A percentile compares a stretch with the other conserved stretches of the same genome.
Conservation (phyloP, 2,329 filamentous ascomycete genomes). For the Tolypocladium guangdongense region DNA sequence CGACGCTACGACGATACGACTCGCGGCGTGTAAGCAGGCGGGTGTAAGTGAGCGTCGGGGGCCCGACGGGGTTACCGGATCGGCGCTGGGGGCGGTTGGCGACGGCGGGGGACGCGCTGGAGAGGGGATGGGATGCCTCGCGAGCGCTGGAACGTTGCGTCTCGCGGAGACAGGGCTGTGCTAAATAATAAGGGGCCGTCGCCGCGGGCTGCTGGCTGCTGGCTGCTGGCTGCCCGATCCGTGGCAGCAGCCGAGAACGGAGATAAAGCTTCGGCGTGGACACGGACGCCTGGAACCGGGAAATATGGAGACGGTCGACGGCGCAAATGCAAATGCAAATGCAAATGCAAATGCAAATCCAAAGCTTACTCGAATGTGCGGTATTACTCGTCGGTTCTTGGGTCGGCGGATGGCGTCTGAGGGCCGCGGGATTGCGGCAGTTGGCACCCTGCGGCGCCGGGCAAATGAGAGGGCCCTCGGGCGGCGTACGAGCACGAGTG, state of each 20-base stretch:
- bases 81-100: background rate
- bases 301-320: constrained; percentile 1
- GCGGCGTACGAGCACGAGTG: background rate
- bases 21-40: too few species aligned
- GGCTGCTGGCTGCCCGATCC: too few species aligned
- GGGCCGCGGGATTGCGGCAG: background rate
- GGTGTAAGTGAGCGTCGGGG: background rate
- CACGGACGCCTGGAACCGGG: constrained; percentile 4
- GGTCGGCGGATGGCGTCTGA: background rate
- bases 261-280: constrained; percentile 2
- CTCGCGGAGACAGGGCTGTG: background rate
- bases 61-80: background rate
- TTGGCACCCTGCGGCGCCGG: background rate
- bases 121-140: too few species aligned
- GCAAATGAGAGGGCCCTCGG: background rate
- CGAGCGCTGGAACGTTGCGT: background rate
- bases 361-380: too few species aligned
- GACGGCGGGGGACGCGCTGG: background rate
- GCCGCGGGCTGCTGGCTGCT: too few species aligned
- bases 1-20: too few species aligned
- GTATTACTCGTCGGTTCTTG: too few species aligned
- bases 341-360: background rate
- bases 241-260: constrained; percentile 7
- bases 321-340: constrained; percentile 1
- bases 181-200: background rate